Conservation (phyloP, 129 eudicot species). For the Centrapalus pauciflorus region DNA sequence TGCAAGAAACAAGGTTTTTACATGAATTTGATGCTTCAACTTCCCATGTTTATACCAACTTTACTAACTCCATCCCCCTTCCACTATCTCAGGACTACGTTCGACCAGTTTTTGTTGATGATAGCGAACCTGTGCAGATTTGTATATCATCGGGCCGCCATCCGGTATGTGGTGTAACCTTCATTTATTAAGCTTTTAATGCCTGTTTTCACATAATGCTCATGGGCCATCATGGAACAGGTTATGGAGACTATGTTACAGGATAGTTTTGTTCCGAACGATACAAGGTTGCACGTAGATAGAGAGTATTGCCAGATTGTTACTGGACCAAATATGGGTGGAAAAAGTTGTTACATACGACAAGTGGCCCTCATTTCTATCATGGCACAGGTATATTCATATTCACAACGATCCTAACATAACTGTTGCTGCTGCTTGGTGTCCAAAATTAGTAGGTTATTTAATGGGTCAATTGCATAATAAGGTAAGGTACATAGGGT, state of each 20-base stretch:
- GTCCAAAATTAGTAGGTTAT: too few species aligned
- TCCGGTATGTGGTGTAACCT: conserved; percentile 66
- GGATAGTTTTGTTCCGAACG: conserved; percentile 85
- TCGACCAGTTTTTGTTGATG: conserved; percentile 69
- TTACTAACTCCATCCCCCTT: background rate
- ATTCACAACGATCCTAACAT: too few species aligned
- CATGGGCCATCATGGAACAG: conserved; percentile 32
- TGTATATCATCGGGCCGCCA: conserved; percentile 78
- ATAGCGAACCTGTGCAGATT: conserved; percentile 75
- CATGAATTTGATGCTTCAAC: background rate
- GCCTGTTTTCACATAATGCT: background rate
- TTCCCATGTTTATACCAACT: background rate
- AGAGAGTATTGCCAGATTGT: conserved; percentile 76
- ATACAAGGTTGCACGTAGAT: conserved; percentile 65
- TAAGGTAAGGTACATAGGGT: too few species aligned
- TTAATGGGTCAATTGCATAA: too few species aligned
- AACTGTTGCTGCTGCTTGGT: too few species aligned
- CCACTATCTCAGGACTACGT: conserved; percentile 56
- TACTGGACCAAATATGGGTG: conserved; percentile 99
- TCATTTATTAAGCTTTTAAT: background rate
- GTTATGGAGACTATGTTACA: conserved; percentile 68
- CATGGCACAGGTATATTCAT: conserved; percentile 85
- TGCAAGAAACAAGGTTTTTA: conserved; percentile 71
- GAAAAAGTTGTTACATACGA: conserved; percentile 96
- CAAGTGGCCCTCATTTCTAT: conserved; percentile 94